Evolutionary conservation across 148 eudicot genomes (phyloP), one percentile per base, ranked within the genome.

Genomic region (Heliosperma pusillum): DNA sequence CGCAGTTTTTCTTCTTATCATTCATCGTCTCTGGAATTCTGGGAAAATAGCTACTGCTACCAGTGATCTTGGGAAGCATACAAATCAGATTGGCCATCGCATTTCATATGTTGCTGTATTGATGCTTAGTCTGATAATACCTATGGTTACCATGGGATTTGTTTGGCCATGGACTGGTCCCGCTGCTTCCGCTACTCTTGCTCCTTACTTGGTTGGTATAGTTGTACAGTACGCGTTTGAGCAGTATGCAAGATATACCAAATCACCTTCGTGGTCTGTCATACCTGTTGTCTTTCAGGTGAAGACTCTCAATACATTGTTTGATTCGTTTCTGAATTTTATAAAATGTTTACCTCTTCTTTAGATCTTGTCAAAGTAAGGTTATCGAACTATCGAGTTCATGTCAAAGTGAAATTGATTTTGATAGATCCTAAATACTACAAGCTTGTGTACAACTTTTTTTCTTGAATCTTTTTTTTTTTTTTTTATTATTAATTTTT

Each of bases 151-250:
- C 36, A 95, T 95, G 98, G 98, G 98, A 47, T 89, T 86, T 79
- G 98, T 95, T 65, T 95, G 97, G 98, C 98, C 98, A 9, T 95
- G 98, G 97, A 95, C 97, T 59, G 98, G 98, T 47, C 98, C 98
- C 45, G 98, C 98, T 29, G 98, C 98, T 74, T 94, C 98, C 44
- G 98, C 98, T 82, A 88, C 98, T 75, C 91, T 95, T 40, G 97
- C 98, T 69, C 98, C 98, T n/a, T 95, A 95, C 81, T 90, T 95
- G 86, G 98, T 95, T 75, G 98, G 98, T 52, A 92, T 95, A 47
- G 89, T 95, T 80, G 93, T 95, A 42, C 98, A 92, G 82, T 92
- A 89, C 75, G 90, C 96, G 45, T 95, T 95, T 63, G 97, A 95
- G 96, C 98, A 89, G 81, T 95, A 92, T 81, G 90, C 98, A 69